Percentiles rank a stretch among this genome's conserved stretches.
Evolutionary conservation across 495 filamentous ascomycete genomes (phyloP).

Genomic region (Penicillium goetzii): DNA sequence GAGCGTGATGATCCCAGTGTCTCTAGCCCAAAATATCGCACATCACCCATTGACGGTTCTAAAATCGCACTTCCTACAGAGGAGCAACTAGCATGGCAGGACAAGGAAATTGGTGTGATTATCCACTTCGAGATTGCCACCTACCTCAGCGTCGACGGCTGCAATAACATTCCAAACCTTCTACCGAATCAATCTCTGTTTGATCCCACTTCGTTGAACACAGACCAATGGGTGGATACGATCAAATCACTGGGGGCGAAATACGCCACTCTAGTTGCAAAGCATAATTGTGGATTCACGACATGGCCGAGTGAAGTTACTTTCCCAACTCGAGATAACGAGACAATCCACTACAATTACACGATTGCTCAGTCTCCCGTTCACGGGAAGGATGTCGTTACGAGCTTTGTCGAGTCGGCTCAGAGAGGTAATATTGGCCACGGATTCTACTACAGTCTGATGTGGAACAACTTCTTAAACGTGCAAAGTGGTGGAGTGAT

Average conservation of each 20-base stretch:
- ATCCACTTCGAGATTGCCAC: background rate
- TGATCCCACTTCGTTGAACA: background rate
- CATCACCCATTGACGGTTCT: background rate
- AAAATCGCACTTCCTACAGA: background rate
- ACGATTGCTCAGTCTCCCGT: background rate
- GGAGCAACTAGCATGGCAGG: background rate
- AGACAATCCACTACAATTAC: background rate
- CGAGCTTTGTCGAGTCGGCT: background rate
- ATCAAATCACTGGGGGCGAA: background rate
- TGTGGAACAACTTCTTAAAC: background rate
- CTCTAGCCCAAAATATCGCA: background rate
- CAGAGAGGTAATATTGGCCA: background rate
- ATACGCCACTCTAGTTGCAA: background rate
- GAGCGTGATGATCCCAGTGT: background rate
- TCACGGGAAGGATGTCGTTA: background rate
- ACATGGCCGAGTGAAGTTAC: background rate
- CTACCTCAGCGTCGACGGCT: background rate
- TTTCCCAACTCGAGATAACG: background rate
- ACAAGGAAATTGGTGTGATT: background rate
- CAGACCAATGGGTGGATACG: background rate
- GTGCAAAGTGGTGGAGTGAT: background rate
- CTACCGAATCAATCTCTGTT: background rate
- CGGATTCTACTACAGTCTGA: background rate
- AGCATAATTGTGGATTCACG: background rate
- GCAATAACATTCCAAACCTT: background rate